Evolutionary conservation across 371 early-diverging fungal species (phyloP).

Genomic region (Mucor circinelloides): DNA sequence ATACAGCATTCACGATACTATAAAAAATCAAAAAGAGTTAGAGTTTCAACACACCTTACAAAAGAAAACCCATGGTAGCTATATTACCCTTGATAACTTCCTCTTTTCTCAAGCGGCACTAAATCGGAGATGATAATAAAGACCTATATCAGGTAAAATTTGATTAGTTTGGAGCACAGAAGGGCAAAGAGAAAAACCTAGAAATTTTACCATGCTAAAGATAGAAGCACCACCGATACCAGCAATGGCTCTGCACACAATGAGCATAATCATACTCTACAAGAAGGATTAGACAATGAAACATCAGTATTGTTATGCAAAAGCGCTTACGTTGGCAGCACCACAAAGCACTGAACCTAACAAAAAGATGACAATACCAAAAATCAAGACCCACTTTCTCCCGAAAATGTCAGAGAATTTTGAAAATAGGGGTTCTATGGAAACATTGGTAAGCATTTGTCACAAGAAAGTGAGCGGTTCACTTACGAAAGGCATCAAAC

Average conservation of each 20-base stretch:
- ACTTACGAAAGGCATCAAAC: conserved; percentile 37
- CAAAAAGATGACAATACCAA: conserved; percentile 61
- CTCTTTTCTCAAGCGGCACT: conserved; percentile 57
- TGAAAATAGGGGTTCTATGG: conserved; percentile 55
- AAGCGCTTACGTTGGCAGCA: conserved; percentile 36
- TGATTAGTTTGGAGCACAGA: conserved; percentile 47
- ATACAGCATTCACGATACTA: conserved; percentile 48
- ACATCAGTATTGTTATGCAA: conserved; percentile 28
- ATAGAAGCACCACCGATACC: conserved; percentile 72
- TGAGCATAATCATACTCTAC: conserved; percentile 63
- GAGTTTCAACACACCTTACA: neutral
- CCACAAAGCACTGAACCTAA: conserved; percentile 67
- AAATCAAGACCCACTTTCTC: conserved; percentile 62
- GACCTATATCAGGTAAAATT: conserved; percentile 20
- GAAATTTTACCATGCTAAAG: conserved; percentile 35
- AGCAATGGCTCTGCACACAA: conserved; percentile 61
- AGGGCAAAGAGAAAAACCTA: conserved; percentile 62
- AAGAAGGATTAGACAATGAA: conserved; percentile 67
- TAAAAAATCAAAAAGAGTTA: neutral
- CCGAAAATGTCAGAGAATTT: conserved; percentile 78
- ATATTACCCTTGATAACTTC: conserved; percentile 55
- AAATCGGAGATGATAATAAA: conserved; percentile 70
- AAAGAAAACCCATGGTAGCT: too few species aligned
- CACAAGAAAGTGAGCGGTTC: conserved; percentile 65
- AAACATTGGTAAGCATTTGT: conserved; percentile 73